Conservation (phyloP, 1,284 basidiomycete genomes). For the Cystobasidium slooffiae region DNA sequence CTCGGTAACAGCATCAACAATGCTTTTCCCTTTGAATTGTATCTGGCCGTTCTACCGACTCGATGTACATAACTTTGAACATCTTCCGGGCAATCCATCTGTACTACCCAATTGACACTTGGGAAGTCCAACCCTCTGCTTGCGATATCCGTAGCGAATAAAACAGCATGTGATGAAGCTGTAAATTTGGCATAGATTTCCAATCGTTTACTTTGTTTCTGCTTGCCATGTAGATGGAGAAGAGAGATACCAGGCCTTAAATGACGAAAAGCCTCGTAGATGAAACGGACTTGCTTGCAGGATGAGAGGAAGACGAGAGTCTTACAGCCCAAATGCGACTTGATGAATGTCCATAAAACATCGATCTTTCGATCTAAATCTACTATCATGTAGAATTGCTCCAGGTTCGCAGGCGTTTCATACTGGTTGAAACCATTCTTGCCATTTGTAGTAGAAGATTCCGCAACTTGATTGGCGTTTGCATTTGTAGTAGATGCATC, state of each 20-base stretch:
- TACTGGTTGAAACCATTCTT: slow-evolving; percentile 27
- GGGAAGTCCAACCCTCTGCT: slow-evolving; percentile 97
- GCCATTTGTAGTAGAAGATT: not conserved
- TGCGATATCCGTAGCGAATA: slow-evolving; percentile 97
- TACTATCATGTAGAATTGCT: slow-evolving; percentile 88
- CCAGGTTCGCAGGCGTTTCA: slow-evolving; percentile 70
- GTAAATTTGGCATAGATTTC: slow-evolving; percentile 82
- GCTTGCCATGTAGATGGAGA: slow-evolving; percentile 93
- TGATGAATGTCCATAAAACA: slow-evolving; percentile 92
- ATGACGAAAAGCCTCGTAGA: slow-evolving; percentile 94
- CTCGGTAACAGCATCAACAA: slow-evolving; percentile 82
- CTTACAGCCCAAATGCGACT: slow-evolving; percentile 89
- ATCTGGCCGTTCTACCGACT: slow-evolving; percentile 92
- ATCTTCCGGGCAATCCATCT: slow-evolving; percentile 96
- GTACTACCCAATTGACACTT: slow-evolving; percentile 94
- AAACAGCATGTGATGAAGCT: slow-evolving; percentile 73
- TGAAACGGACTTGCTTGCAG: slow-evolving; percentile 95
- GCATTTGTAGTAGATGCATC: not conserved
- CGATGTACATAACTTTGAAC: slow-evolving; percentile 98
- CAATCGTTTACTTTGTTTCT: slow-evolving; percentile 88
- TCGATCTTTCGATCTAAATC: slow-evolving; percentile 87
- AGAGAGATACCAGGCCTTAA: slow-evolving; percentile 91
- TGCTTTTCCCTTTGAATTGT: slow-evolving; percentile 86
- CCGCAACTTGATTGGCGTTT: not conserved
- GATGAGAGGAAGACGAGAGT: slow-evolving; percentile 91